phyloP scores from a whole-genome alignment of 2,329 filamentous ascomycete species.

The Diaporthe destruens region DNA sequence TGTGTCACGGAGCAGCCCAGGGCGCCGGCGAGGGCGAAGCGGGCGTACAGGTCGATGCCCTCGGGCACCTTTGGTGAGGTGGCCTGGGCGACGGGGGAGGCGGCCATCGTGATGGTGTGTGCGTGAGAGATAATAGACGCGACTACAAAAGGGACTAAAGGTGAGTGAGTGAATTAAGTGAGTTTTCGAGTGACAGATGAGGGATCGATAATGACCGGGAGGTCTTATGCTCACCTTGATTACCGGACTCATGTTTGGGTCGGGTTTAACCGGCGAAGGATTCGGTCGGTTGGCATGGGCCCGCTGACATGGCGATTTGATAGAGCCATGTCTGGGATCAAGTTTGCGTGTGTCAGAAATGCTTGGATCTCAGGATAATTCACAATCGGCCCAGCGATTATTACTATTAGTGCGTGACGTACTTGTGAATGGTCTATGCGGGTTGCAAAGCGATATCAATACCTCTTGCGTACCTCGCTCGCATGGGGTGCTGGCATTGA shows the following conservation, averaged over 20 bases:
- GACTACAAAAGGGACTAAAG: background rate
- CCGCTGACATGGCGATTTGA: slow-evolving; percentile 16
- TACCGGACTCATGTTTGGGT: background rate
- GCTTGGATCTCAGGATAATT: background rate
- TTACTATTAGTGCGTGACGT: background rate
- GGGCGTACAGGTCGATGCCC: slow-evolving; percentile 83
- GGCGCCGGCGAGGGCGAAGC: slow-evolving; percentile 97
- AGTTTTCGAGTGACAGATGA: background rate
- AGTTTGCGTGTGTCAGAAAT: slow-evolving; percentile 7
- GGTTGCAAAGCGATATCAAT: background rate
- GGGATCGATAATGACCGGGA: background rate
- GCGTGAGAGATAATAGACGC: background rate
- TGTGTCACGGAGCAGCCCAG: slow-evolving; percentile 99
- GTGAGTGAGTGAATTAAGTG: background rate
- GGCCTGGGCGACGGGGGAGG: slow-evolving; percentile 6
- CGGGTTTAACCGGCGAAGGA: slow-evolving; percentile 19
- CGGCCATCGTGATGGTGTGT: slow-evolving; percentile 7
- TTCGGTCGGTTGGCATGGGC: background rate
- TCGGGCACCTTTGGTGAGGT: slow-evolving; percentile 51
- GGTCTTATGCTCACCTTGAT: background rate
- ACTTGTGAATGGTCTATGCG: background rate
- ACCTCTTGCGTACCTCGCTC: too few species aligned
- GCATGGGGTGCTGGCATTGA: too few species aligned
- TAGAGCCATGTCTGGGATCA: background rate
- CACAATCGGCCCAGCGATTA: background rate